Evolutionary conservation across 805 yeast genomes (phyloP).

Genomic region (Yarrowia keelungensis): DNA sequence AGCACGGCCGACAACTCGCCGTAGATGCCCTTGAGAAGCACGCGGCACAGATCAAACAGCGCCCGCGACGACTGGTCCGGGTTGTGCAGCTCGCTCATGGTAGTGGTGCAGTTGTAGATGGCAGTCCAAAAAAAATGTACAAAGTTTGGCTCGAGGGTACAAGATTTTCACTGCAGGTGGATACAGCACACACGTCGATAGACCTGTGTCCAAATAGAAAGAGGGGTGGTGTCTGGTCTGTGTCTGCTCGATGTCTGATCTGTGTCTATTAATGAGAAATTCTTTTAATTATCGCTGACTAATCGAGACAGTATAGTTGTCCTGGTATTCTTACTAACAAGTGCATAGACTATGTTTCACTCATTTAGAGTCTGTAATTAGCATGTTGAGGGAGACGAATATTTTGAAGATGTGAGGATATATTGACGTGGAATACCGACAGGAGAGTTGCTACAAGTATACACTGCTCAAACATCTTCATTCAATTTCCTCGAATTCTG

Average conservation of each 20-base stretch:
- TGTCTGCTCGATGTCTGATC: no score
- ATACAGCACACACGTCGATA: no score
- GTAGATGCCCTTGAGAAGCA: constrained; percentile 51
- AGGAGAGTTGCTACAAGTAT: no score
- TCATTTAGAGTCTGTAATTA: neutral
- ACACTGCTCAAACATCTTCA: no score
- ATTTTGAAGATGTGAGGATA: no score
- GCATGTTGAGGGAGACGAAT: no score
- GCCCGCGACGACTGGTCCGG: constrained; percentile 40
- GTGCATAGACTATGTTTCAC: neutral
- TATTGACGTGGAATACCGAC: no score
- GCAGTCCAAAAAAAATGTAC: no score
- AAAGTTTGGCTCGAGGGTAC: neutral
- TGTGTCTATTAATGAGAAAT: no score
- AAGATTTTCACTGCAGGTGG: neutral
- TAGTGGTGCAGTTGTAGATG: neutral
- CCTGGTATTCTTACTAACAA: neutral
- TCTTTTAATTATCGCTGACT: neutral
- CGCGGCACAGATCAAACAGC: constrained; percentile 45
- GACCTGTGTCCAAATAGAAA: no score
- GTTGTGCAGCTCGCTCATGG: constrained; percentile 30
- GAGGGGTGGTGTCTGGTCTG: no score
- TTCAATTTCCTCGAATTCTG: neutral
- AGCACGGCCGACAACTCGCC: constrained; percentile 79
- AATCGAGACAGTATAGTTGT: neutral